Evolutionary conservation across 306 rosid genomes (phyloP).

Genomic region (Vigna nakashimae): DNA sequence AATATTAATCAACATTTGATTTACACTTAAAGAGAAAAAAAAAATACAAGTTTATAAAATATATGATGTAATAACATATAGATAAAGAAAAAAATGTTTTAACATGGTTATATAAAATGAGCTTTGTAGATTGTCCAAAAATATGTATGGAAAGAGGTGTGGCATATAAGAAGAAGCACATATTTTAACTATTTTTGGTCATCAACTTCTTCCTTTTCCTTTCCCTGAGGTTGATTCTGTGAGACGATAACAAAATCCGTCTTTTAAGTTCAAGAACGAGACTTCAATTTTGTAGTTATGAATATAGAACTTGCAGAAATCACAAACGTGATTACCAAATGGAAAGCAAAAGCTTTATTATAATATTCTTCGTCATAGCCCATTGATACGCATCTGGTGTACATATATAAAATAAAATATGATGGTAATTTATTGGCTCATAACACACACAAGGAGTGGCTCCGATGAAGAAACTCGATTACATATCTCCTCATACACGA

Average conservation of each 20-base stretch:
- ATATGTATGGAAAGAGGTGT: too few relatives aligned
- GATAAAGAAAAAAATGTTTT: too few relatives aligned
- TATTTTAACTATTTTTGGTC: background rate
- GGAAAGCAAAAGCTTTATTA: constrained; percentile 44
- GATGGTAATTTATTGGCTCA: constrained; percentile 39
- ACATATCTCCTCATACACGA: constrained; percentile 54
- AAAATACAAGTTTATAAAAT: too few relatives aligned
- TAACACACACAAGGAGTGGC: constrained; percentile 42
- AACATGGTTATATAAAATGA: too few relatives aligned
- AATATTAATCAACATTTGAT: too few relatives aligned
- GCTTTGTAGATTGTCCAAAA: too few relatives aligned
- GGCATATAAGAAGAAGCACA: too few relatives aligned
- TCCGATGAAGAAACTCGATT: constrained; percentile 48
- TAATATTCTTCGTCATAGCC: constrained; percentile 20
- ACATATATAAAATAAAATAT: constrained; percentile 34
- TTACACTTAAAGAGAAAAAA: too few relatives aligned
- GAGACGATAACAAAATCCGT: constrained; percentile 3
- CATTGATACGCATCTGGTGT: constrained; percentile 31
- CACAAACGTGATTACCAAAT: constrained; percentile 3
- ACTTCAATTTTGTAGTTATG: background rate
- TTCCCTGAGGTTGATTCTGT: too few relatives aligned
- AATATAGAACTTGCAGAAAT: constrained; percentile 12
- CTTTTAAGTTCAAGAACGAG: background rate
- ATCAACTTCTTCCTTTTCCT: background rate
- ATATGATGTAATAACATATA: too few relatives aligned